Evolutionary conservation across 306 rosid species (phyloP).

Genomic region (Cercis canadensis): DNA sequence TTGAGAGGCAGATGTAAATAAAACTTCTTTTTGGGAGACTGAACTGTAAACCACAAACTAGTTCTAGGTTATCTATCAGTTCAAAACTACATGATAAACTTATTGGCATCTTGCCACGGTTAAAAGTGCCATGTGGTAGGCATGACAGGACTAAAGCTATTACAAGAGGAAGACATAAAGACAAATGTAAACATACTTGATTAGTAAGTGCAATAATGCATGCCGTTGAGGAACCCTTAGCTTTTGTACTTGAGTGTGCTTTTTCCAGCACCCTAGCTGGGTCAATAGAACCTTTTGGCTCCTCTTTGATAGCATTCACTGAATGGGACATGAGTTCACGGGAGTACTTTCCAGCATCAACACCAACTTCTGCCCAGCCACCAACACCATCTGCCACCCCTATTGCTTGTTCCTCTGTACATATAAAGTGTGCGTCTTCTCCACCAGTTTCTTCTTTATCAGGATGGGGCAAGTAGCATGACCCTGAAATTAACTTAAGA

Average conservation of each 20-base stretch:
- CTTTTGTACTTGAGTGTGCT: constrained; percentile 91
- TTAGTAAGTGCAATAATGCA: constrained; percentile 94
- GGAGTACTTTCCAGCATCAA: constrained; percentile 85
- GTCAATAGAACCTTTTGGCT: constrained; percentile 94
- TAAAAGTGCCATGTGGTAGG: too few relatives aligned
- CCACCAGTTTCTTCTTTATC: constrained; percentile 99
- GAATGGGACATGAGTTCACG: constrained; percentile 95
- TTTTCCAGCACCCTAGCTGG: constrained; percentile 95
- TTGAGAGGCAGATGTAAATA: too few relatives aligned
- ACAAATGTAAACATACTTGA: constrained; percentile 57
- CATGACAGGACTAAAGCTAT: background rate
- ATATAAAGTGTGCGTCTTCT: constrained; percentile 98
- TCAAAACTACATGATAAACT: too few relatives aligned
- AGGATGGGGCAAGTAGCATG: constrained; percentile 97
- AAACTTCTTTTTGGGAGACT: too few relatives aligned
- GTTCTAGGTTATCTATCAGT: too few relatives aligned
- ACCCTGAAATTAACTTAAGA: constrained; percentile 79
- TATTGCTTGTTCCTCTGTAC: constrained; percentile 87
- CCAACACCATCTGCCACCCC: constrained; percentile 99
- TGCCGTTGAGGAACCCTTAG: constrained; percentile 95
- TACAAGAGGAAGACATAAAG: constrained; percentile 9
- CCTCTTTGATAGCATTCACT: constrained; percentile 81
- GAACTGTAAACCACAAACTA: too few relatives aligned
- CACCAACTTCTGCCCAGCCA: constrained; percentile 97
- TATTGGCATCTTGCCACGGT: too few relatives aligned